These are phyloP conservation scores for Trichosporon sp. DNA, from an alignment of 1,284 basidiomycete genomes.

Conservation along the genomic window DNA sequence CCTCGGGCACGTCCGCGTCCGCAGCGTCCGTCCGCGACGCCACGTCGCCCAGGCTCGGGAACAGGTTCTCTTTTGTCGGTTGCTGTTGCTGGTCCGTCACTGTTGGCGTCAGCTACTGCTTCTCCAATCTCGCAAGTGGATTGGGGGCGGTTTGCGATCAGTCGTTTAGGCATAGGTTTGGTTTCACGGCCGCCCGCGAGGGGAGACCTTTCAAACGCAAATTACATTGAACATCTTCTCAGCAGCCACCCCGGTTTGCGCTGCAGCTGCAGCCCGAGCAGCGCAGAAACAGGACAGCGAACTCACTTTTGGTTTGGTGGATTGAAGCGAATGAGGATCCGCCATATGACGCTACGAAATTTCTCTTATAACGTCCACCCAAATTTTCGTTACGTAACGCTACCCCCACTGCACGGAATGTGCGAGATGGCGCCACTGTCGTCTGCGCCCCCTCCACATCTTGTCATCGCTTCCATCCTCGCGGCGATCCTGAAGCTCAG, in stretches of 20 bases:
- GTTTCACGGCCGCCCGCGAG: conserved; percentile 33
- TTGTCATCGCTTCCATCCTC: background rate
- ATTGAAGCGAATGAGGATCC: background rate
- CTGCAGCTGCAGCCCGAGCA: background rate
- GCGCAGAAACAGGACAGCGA: background rate
- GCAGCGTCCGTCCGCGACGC: conserved; percentile 40
- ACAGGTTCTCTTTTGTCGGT: conserved; percentile 36
- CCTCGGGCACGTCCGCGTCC: conserved; percentile 40
- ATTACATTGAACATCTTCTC: conserved; percentile 48
- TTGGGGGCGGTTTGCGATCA: conserved; percentile 25
- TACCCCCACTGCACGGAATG: background rate
- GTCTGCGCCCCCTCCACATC: background rate
- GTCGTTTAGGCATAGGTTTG: conserved; percentile 45
- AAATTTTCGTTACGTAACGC: background rate
- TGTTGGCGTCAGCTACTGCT: conserved; percentile 4
- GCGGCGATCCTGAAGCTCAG: background rate
- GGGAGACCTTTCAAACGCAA: conserved; percentile 44
- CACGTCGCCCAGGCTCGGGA: conserved; percentile 46
- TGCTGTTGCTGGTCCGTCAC: conserved; percentile 4
- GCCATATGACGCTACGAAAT: background rate
- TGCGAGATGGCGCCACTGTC: background rate
- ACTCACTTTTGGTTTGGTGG: conserved; percentile 3
- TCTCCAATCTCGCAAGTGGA: background rate
- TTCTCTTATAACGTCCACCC: background rate
- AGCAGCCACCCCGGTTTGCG: background rate